These are phyloP conservation scores for Didymosphaeria variabile DNA, from an alignment of 2,329 filamentous ascomycete species.

Conservation along the genomic window DNA sequence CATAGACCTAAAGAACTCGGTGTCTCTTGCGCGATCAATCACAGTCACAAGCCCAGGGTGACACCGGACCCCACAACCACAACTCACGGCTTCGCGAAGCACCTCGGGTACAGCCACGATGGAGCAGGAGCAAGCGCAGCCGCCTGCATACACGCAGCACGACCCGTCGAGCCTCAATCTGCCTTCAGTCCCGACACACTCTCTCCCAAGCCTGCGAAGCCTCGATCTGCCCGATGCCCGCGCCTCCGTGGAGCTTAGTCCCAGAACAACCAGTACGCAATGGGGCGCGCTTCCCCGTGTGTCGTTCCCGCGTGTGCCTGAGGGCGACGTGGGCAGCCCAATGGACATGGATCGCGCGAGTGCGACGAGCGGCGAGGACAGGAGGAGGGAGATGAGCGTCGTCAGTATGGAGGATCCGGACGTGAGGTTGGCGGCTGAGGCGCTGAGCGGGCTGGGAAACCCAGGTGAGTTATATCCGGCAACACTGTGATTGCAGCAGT, in stretches of 20 bases:
- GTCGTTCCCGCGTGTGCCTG: slow-evolving; percentile 45
- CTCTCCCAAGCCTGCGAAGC: slow-evolving; percentile 54
- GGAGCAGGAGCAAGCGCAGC: slow-evolving; percentile 39
- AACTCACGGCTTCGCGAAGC: neutral
- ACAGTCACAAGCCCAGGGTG: neutral
- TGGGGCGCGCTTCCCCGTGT: slow-evolving; percentile 38
- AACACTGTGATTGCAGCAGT: neutral
- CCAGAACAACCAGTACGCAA: slow-evolving; percentile 36
- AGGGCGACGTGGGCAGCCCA: slow-evolving; percentile 53
- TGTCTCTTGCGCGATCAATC: neutral
- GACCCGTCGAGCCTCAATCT: slow-evolving; percentile 52
- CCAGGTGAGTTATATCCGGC: slow-evolving; percentile 50
- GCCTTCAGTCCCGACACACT: slow-evolving; percentile 53
- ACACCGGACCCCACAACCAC: neutral
- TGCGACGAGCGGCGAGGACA: slow-evolving; percentile 50
- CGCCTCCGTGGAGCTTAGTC: slow-evolving; percentile 48
- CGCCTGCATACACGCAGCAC: slow-evolving; percentile 55
- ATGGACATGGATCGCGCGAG: slow-evolving; percentile 56
- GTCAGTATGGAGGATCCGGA: slow-evolving; percentile 59
- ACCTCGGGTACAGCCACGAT: slow-evolving; percentile 7
- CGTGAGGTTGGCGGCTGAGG: slow-evolving; percentile 60
- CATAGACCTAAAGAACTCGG: neutral
- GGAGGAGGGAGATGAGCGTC: slow-evolving; percentile 51
- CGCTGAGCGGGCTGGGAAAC: slow-evolving; percentile 59
- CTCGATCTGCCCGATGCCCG: slow-evolving; percentile 48